Evolutionary conservation across 495 filamentous ascomycete genomes (phyloP).

Genomic region (Aspergillus ostianus): DNA sequence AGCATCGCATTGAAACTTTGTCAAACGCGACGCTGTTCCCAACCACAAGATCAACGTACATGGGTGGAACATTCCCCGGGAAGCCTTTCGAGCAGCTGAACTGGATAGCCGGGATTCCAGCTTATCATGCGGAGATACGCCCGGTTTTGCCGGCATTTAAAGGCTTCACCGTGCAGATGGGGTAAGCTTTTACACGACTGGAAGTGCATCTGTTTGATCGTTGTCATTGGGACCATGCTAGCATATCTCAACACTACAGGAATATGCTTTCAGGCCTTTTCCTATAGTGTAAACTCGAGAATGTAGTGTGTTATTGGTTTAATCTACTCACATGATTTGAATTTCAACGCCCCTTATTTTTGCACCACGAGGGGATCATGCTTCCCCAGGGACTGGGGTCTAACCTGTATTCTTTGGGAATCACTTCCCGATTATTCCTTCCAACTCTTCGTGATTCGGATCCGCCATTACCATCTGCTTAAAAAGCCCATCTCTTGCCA

Average conservation of each 20-base stretch:
- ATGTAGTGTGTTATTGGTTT: no score
- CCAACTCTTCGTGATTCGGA: background rate
- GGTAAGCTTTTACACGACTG: background rate
- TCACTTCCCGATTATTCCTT: background rate
- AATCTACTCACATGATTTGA: background rate
- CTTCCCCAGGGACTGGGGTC: no score
- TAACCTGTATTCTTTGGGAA: background rate
- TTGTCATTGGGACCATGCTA: background rate
- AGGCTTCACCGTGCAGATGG: conserved; percentile 32
- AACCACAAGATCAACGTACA: conserved; percentile 46
- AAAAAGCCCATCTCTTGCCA: conserved; percentile 48
- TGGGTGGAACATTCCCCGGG: conserved; percentile 50
- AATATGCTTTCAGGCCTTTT: no score
- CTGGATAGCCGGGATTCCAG: conserved; percentile 40
- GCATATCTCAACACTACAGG: no score
- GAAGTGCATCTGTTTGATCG: background rate
- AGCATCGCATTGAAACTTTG: conserved; percentile 36
- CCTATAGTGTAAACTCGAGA: no score
- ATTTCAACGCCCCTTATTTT: no score
- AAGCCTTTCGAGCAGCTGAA: conserved; percentile 47
- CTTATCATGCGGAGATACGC: conserved; percentile 40
- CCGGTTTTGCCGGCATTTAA: conserved; percentile 23
- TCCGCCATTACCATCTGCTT: conserved; percentile 55
- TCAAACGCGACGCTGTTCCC: conserved; percentile 49
- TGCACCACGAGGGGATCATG: no score